Base-by-base conservation (phyloP, 352 stramenopile species). In the Globisporangium perplexum region DNA sequence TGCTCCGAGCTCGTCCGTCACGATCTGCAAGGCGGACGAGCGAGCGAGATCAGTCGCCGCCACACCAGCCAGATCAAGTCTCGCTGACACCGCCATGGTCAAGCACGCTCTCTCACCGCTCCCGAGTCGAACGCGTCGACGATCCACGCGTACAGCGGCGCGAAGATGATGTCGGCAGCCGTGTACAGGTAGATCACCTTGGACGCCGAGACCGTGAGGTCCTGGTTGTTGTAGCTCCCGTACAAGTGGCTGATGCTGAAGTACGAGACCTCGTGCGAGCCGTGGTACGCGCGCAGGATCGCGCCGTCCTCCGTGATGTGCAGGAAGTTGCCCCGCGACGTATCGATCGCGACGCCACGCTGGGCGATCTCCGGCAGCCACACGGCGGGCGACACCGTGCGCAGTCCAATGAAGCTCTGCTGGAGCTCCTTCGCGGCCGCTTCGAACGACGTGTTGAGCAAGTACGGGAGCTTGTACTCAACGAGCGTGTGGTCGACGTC, bases 401-500 rank as follows among this genome's bases (percentile, higher is more conserved):
- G 57, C 8, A 83, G 44, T 3, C 66, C 67, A 18, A 68, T 62
- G 47, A 77, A 83, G 24, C 62, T 65, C 44, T 78, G 62, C 50
- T 77, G 69, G 7, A 83, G 59, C 23, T 83, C 60, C 24, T 71
- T 78, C 7, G 47, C 60, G 11, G 72, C 72, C 57, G 66, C 63
- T 14, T 60, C 52, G 38, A 83, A 83, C 31, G 67, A 77, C 10
- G 51, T 55, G 48, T 70, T 68, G 35, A 83, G 65, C 38, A 80
- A 41, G 42, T 68, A 66, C 10, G 71, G 69, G 15, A 79, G 35
- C 18, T 69, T 67, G 61, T 76, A 80, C 55, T 83, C 69, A 20
- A 72, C 69, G 1, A 80, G 61, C 4, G 69, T 80, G 55, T 83
- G 72, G 56, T 83, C 72, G 1, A 83, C 69, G 36, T 83, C 67